These are phyloP conservation scores for Daldinia eschscholtzii DNA, from an alignment of 2,329 filamentous ascomycete genomes.

Conservation along the genomic window DNA sequence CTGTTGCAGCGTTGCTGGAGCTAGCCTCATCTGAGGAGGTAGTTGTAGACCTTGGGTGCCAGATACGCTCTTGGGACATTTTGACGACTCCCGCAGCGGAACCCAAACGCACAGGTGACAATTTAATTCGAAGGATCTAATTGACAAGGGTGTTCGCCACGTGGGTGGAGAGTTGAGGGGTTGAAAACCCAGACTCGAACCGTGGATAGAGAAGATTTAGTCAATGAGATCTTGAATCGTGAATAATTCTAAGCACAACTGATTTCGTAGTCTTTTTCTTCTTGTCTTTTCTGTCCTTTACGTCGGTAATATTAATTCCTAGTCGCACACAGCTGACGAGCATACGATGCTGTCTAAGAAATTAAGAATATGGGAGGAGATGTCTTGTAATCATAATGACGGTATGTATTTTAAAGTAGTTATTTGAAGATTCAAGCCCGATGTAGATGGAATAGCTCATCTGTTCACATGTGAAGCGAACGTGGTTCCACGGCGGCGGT, in stretches of 20 bases:
- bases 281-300: not conserved
- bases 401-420: conserved; percentile 22
- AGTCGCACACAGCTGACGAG: conserved; percentile 8
- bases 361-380: conserved; percentile 18
- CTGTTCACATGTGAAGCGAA: conserved; percentile 28
- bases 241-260: conserved; percentile 16
- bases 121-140: conserved; percentile 39
- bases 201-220: conserved; percentile 34
- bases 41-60: conserved; percentile 20
- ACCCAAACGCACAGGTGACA: conserved; percentile 35
- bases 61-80: conserved; percentile 34
- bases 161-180: conserved; percentile 42
- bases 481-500: conserved; percentile 20
- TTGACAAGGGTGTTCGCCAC: conserved; percentile 46
- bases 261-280: not conserved
- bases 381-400: conserved; percentile 40
- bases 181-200: conserved; percentile 22
- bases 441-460: conserved; percentile 27
- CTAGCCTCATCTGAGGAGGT: conserved; percentile 20
- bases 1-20: conserved; percentile 13
- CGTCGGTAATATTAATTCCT: not conserved
- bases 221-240: conserved; percentile 28
- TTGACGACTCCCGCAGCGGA: conserved; percentile 32
- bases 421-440: conserved; percentile 12
- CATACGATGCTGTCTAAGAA: conserved; percentile 12